Evolutionary conservation across 2,329 filamentous ascomycete species (phyloP).

Genomic region (Xylaria sp.): DNA sequence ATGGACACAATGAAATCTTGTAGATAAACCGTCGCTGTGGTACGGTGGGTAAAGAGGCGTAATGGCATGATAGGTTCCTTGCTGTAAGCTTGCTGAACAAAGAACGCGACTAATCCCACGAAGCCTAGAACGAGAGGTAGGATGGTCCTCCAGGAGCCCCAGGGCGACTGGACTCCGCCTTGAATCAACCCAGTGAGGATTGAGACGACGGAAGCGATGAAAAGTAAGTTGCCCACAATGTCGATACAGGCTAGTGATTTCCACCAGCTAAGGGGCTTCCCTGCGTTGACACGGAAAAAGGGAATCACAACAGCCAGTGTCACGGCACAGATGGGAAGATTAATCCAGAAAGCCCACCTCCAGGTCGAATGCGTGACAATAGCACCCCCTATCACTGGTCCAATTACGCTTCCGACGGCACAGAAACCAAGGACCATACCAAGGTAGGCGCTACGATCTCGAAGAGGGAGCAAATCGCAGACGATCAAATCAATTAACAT

Average conservation of each 20-base stretch:
- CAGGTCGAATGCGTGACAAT: conserved; percentile 1
- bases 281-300: no score
- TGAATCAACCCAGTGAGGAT: conserved; percentile 29
- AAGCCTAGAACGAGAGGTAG: conserved; percentile 33
- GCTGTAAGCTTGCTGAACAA: conserved; percentile 11
- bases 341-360: conserved; percentile 42
- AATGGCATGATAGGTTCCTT: conserved; percentile 55
- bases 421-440: conserved; percentile 47
- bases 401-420: conserved; percentile 44
- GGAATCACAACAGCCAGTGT: neutral
- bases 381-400: conserved; percentile 7
- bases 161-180: conserved; percentile 20
- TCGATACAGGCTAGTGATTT: conserved; percentile 32
- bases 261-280: no score
- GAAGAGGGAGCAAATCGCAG: conserved; percentile 60
- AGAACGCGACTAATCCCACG: conserved; percentile 21
- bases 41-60: conserved; percentile 57
- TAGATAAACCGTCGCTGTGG: conserved; percentile 47
- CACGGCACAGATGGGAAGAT: conserved; percentile 39
- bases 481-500: conserved; percentile 59
- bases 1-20: conserved; percentile 53
- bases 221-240: conserved; percentile 33
- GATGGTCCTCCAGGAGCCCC: conserved; percentile 28
- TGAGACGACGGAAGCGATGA: conserved; percentile 31
- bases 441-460: conserved; percentile 56